Evolutionary conservation across 2,329 filamentous ascomycete species (phyloP).

Genomic region (Penicillium glabrum): DNA sequence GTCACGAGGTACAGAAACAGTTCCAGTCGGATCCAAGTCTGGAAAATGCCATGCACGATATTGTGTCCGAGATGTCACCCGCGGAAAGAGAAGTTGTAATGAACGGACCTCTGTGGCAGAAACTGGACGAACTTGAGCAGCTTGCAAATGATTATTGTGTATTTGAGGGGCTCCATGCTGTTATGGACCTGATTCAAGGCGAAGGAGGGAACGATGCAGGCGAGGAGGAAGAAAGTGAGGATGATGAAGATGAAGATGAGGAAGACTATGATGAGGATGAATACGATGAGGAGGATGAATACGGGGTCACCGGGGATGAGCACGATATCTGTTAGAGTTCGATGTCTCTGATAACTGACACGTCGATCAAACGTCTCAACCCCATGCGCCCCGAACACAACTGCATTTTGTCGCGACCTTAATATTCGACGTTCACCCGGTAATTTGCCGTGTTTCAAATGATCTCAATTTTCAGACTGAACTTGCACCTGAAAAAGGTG

Average conservation of each 20-base stretch:
- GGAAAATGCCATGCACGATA: constrained; percentile 14
- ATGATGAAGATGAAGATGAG: background rate
- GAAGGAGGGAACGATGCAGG: background rate
- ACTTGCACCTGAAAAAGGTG: background rate
- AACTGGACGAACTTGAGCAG: constrained; percentile 11
- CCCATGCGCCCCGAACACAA: background rate
- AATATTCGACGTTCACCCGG: background rate
- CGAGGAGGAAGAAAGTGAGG: background rate
- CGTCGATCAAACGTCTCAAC: background rate
- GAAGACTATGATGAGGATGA: background rate
- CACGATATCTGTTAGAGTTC: background rate
- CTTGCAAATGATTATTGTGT: constrained; percentile 1
- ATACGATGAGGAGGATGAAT: background rate
- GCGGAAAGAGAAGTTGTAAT: constrained; percentile 3
- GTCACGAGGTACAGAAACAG: constrained; percentile 12
- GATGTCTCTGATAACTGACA: background rate
- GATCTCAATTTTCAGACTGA: background rate
- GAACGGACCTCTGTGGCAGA: background rate
- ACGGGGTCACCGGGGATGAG: background rate
- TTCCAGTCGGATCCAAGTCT: constrained; percentile 8
- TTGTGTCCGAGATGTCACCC: constrained; percentile 8
- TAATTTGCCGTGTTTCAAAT: background rate
- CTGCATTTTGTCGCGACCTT: background rate
- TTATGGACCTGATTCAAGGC: background rate
- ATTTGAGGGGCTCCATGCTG: background rate